Evolutionary conservation across 2,329 filamentous ascomycete genomes (phyloP).

Genomic region (Talaromyces sp.): DNA sequence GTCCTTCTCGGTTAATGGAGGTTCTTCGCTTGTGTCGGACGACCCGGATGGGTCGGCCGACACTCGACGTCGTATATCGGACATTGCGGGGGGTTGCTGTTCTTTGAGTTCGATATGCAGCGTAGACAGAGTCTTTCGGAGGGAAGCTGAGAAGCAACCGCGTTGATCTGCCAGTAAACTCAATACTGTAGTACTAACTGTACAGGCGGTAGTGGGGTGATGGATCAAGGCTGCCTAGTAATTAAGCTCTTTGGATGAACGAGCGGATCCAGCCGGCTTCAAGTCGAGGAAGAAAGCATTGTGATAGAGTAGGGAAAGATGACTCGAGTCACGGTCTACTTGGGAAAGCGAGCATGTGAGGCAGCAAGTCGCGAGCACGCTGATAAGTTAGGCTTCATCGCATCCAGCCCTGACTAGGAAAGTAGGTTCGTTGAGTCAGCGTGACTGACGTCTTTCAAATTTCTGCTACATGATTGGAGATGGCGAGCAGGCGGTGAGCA

Average conservation of each 20-base stretch:
- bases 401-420: neutral
- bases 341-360: neutral
- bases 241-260: neutral
- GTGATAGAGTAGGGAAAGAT: neutral
- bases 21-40: slow-evolving; percentile 21
- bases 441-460: neutral
- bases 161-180: neutral
- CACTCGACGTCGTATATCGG: slow-evolving; percentile 34
- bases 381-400: neutral
- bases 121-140: neutral
- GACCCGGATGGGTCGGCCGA: slow-evolving; percentile 19
- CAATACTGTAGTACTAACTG: neutral
- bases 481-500: neutral
- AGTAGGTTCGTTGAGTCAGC: neutral
- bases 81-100: slow-evolving; percentile 24
- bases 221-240: neutral
- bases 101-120: neutral
- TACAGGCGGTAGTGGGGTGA: neutral
- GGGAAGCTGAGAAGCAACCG: neutral
- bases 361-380: neutral
- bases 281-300: neutral
- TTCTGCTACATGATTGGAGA: neutral
- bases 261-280: slow-evolving; percentile 4
- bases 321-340: neutral
- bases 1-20: slow-evolving; percentile 22